phyloP scores from a whole-genome alignment of 176 grass and related monocot species.

The Echinochloa phyllopogon region DNA sequence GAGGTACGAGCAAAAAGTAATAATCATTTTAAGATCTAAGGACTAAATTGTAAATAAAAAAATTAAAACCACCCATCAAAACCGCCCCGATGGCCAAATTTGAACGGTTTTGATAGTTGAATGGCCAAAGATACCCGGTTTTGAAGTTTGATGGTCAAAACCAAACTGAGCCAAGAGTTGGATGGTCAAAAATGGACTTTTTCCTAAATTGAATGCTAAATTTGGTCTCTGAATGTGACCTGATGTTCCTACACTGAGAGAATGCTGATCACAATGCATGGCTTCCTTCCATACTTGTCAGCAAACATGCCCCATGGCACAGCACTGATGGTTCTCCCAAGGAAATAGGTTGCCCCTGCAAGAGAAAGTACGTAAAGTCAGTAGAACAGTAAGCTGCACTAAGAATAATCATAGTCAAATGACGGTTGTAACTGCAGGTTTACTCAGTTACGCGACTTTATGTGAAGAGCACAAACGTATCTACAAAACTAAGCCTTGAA shows the following conservation, averaged over 20 bases:
- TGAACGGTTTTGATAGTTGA: too few relatives aligned
- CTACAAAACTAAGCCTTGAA: not conserved
- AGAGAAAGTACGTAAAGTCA: conserved; percentile 12
- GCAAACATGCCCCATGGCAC: conserved; percentile 79
- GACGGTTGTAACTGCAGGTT: not conserved
- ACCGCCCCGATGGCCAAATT: too few relatives aligned
- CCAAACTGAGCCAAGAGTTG: too few relatives aligned
- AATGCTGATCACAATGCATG: conserved; percentile 68
- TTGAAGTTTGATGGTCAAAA: too few relatives aligned
- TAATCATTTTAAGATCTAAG: too few relatives aligned
- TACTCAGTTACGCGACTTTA: not conserved
- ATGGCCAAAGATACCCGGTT: too few relatives aligned
- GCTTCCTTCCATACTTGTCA: conserved; percentile 79
- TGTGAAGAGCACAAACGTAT: not conserved
- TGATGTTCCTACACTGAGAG: conserved; percentile 57
- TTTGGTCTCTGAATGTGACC: not conserved
- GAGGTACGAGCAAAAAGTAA: too few relatives aligned
- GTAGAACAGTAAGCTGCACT: conserved; percentile 7
- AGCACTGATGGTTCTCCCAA: conserved; percentile 68
- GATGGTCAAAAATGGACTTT: too few relatives aligned
- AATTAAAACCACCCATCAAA: too few relatives aligned
- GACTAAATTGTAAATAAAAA: too few relatives aligned
- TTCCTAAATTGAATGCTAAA: not conserved
- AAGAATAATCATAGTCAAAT: too few relatives aligned
- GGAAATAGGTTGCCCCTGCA: conserved; percentile 65